Evolutionary conservation across 2,329 filamentous ascomycete genomes (phyloP), one percentile per base, ranked within the genome.

Genomic region (Hypomyces rosellus): DNA sequence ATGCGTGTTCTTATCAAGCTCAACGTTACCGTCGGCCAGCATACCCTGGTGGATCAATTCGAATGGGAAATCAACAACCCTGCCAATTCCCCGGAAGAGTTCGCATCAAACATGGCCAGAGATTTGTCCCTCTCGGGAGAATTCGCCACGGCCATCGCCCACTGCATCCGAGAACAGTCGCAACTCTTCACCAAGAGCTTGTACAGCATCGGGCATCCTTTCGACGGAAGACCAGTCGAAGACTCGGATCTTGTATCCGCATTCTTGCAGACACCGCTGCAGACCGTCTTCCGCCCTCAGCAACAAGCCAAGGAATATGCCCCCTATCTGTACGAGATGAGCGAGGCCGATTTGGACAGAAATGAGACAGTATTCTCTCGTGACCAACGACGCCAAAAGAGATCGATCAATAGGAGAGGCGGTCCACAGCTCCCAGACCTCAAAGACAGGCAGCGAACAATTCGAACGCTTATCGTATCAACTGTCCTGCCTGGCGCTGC

Each of bases 1-100:
- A 96, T 99, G 92, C 86, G 93, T 46, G 88, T 99, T 59, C 74
- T 95, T 40, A 83, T 99, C 69, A 97, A 96, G 69, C 77, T 99
- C 46, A 96, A 97, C 69, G 96, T 99, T 63, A 97, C 93, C 6
- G 96, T 99, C 63, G 93, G 92, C 38, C 86, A 89, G 56, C 89
- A 95, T 63, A 97, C 91, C 0, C 76, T 99, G 22, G 86, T 96
- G 34, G 93, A 99, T 63, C 93, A 97, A 65, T 97, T 99, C 55
- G 93, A 99, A 69, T 99, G 93, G 93, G 93, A 99, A 61, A 90
- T 97, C 65, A 97, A 97, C 69, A 95, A 96, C 65, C 87, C 91
- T 0, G 74, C 86, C 49, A 99, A 99, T 67, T 95, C 88, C 0
- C 90, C 93, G 2, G 93, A 99, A 69, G 89, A 95, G 51, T 99